A percentile compares a stretch with the other conserved stretches of the same genome.
Conservation (phyloP, 129 eudicot species). For the Smallanthus sonchifolius region DNA sequence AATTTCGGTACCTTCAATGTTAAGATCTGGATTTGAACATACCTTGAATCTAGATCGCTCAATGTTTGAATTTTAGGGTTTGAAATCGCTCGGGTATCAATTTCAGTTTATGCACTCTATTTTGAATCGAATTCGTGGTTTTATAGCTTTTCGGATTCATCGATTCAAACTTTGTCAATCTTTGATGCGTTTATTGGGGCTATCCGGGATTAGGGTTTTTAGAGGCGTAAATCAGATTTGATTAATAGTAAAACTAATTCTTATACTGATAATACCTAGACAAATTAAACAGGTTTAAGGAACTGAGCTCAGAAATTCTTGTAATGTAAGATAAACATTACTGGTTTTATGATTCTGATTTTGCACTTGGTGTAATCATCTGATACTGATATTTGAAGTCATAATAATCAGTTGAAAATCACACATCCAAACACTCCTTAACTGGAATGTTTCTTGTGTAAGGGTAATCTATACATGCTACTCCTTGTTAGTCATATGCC, state of each 20-base stretch:
- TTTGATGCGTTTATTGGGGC: not conserved
- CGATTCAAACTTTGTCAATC: not conserved
- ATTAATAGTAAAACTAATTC: not conserved
- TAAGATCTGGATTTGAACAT: conserved; percentile 22
- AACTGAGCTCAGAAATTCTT: not conserved
- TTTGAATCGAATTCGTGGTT: not conserved
- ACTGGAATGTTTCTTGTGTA: not conserved
- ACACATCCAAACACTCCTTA: not conserved
- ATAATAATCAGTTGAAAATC: not conserved
- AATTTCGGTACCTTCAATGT: not conserved
- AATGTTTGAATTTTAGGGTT: conserved; percentile 13
- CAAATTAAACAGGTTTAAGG: not conserved
- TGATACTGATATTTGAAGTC: not conserved
- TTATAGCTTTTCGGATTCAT: not conserved
- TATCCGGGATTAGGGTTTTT: not conserved
- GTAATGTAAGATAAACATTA: not conserved
- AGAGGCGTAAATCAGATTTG: not conserved
- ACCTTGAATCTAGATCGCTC: conserved; percentile 10
- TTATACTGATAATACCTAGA: not conserved
- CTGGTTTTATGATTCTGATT: not conserved
- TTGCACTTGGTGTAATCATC: not conserved
- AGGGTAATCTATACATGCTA: not conserved
- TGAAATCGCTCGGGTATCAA: not conserved
- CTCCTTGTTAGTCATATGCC: not conserved
- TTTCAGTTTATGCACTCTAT: no score